phyloP scores from a whole-genome alignment of 176 grass and related monocot species.

The Typha latifolia region DNA sequence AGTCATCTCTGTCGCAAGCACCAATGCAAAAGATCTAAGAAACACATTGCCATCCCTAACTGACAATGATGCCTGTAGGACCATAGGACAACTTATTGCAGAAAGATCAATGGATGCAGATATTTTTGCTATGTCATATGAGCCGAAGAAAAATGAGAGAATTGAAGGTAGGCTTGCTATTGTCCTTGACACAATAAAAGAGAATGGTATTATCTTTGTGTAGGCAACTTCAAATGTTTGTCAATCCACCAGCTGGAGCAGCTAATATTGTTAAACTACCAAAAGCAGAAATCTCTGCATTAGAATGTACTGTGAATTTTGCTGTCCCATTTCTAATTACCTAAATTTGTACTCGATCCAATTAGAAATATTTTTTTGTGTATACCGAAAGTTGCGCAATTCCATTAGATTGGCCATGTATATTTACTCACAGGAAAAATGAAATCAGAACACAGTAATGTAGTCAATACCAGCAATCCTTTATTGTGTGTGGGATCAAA shows the following conservation, averaged over 20 bases:
- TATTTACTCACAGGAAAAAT: not conserved
- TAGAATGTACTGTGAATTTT: not conserved
- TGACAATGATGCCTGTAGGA: constrained; percentile 59
- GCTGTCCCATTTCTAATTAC: not conserved
- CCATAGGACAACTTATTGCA: constrained; percentile 71
- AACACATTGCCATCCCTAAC: constrained; percentile 58
- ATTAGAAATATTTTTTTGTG: too few species aligned
- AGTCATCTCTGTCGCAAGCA: constrained; percentile 75
- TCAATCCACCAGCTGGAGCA: not conserved
- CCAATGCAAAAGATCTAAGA: constrained; percentile 77
- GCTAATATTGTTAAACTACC: not conserved
- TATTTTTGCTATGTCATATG: constrained; percentile 63
- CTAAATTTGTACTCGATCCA: not conserved
- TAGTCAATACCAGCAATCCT: not conserved
- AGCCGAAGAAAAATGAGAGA: constrained; percentile 71
- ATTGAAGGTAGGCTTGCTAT: constrained; percentile 77
- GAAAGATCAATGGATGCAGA: constrained; percentile 90
- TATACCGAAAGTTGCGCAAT: not conserved
- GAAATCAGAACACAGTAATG: not conserved
- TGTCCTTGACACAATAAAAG: constrained; percentile 70
- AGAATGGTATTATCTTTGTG: constrained; percentile 84
- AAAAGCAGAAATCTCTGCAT: not conserved
- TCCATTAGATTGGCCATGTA: not conserved
- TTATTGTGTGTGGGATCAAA: not conserved
- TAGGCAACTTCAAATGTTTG: constrained; percentile 18